Conservation (phyloP, 768 basidiomycete genomes). For the Termitomyces sp. region DNA sequence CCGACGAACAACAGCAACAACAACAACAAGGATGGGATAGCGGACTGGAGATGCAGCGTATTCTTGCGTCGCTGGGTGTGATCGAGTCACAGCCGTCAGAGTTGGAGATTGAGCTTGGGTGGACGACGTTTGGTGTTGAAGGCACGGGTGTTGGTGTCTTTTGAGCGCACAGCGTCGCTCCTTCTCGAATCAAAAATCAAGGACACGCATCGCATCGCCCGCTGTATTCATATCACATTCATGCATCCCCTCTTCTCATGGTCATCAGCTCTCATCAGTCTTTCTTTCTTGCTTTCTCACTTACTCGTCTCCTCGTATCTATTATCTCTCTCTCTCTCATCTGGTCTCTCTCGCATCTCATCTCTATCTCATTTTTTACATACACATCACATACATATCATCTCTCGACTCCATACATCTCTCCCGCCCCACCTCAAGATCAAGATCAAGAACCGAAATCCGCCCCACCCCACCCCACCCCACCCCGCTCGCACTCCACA, state of each 20-base stretch:
- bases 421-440: neutral
- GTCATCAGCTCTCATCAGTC: neutral
- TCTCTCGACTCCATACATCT: neutral
- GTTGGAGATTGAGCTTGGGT: slow-evolving; percentile 15
- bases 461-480: neutral
- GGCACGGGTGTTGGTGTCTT: slow-evolving; percentile 16
- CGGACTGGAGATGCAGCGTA: slow-evolving; percentile 19
- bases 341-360: neutral
- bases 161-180: neutral
- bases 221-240: neutral
- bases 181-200: neutral
- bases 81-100: slow-evolving; percentile 8
- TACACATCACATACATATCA: neutral
- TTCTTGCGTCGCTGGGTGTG: slow-evolving; percentile 17
- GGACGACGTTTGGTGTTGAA: slow-evolving; percentile 3
- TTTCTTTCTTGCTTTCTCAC: neutral
- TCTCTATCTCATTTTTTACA: neutral
- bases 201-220: no score
- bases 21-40: slow-evolving; percentile 10
- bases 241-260: neutral
- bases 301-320: slow-evolving; percentile 1
- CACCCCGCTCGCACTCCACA: neutral
- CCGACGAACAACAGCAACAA: slow-evolving; percentile 1
- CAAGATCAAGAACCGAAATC: neutral
- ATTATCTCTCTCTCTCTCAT: slow-evolving; percentile 6